These are phyloP conservation scores for Trichoderma koningiopsis DNA, from an alignment of 2,329 filamentous ascomycete genomes.

Conservation along the genomic window DNA sequence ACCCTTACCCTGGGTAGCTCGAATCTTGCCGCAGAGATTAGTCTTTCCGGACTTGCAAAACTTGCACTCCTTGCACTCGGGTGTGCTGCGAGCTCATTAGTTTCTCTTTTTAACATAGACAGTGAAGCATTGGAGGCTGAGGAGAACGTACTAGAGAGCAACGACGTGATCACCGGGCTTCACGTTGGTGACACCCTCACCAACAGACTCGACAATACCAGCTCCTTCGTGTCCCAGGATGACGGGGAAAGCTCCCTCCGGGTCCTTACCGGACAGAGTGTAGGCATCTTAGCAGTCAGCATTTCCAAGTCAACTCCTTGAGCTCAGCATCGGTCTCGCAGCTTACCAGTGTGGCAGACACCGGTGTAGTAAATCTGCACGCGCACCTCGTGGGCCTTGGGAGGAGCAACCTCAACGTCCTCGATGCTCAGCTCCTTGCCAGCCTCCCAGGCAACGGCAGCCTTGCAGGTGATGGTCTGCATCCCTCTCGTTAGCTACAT, in stretches of 20 bases:
- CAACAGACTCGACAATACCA: slow-evolving; percentile 88
- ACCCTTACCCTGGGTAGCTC: slow-evolving; percentile 91
- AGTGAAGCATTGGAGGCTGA: not conserved
- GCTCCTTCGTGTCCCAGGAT: slow-evolving; percentile 90
- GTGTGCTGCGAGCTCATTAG: slow-evolving; percentile 65
- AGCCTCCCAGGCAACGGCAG: slow-evolving; percentile 96
- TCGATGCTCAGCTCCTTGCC: slow-evolving; percentile 87
- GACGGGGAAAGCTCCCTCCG: slow-evolving; percentile 90
- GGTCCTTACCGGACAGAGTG: slow-evolving; percentile 93
- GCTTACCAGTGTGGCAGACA: slow-evolving; percentile 91
- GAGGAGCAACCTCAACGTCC: slow-evolving; percentile 88
- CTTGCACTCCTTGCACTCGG: slow-evolving; percentile 97
- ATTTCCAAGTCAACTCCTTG: not conserved
- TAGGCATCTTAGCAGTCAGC: slow-evolving; percentile 69
- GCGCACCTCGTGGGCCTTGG: slow-evolving; percentile 90
- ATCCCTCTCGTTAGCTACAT: slow-evolving; percentile 1
- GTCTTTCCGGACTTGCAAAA: slow-evolving; percentile 99
- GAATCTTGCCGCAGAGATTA: slow-evolving; percentile 98
- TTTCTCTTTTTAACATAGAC: not conserved
- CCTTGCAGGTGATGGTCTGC: slow-evolving; percentile 94
- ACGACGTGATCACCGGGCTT: slow-evolving; percentile 92
- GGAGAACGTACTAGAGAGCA: slow-evolving; percentile 71
- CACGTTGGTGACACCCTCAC: slow-evolving; percentile 91
- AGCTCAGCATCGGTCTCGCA: not conserved
- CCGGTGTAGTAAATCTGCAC: slow-evolving; percentile 97